These are phyloP conservation scores for Fusarium sp. DNA, from an alignment of 2,329 filamentous ascomycete species.

Conservation along the genomic window DNA sequence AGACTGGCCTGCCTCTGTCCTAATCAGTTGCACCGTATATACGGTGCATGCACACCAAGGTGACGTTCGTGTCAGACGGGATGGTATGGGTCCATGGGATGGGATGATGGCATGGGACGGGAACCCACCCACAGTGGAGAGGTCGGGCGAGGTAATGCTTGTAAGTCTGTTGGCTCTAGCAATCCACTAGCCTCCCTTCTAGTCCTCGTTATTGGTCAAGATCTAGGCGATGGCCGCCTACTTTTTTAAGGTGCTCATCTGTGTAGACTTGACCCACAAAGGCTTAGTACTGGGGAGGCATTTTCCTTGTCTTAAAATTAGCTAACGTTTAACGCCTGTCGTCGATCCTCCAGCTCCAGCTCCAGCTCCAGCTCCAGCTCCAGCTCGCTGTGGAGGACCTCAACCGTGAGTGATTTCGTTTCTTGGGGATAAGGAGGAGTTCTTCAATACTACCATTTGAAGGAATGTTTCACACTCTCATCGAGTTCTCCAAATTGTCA, in stretches of 20 bases:
- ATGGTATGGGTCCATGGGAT: neutral
- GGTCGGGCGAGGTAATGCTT: slow-evolving; percentile 10
- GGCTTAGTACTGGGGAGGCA: neutral
- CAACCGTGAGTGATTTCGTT: neutral
- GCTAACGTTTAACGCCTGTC: neutral
- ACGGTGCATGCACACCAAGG: neutral
- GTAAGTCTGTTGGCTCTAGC: slow-evolving; percentile 26
- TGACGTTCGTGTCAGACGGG: neutral
- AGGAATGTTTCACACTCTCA: neutral
- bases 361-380: neutral
- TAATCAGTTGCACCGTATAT: neutral
- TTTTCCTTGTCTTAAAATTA: neutral
- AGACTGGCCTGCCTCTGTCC: neutral
- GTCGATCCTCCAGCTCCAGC: neutral
- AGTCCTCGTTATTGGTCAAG: neutral
- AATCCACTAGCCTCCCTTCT: neutral
- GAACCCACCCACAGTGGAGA: neutral
- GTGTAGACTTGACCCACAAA: neutral
- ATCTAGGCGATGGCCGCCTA: slow-evolving; percentile 2
- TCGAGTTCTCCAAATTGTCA: neutral
- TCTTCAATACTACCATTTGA: neutral
- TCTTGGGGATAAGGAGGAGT: neutral
- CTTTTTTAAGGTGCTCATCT: neutral
- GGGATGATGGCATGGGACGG: neutral
- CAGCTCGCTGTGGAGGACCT: neutral